Percentiles rank a stretch among this genome's conserved stretches.
These are phyloP conservation scores for Exophiala viscosa DNA, from an alignment of 2,329 filamentous ascomycete species.

Conservation along the genomic window DNA sequence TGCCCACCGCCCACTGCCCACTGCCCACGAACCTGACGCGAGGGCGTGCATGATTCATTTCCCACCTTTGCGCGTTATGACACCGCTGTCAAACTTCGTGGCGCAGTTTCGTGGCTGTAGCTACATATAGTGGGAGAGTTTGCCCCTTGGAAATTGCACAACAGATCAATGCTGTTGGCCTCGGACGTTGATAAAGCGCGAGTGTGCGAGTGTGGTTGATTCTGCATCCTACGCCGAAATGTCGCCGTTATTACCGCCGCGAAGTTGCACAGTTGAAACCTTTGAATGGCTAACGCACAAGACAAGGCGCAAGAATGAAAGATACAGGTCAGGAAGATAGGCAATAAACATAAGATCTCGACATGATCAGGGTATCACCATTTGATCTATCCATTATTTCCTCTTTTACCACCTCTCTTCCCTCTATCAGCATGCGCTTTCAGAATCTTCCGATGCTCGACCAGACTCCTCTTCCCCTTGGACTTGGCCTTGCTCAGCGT, in stretches of 20 bases:
- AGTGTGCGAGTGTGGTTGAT: no score
- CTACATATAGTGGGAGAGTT: background rate
- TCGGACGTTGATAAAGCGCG: no score
- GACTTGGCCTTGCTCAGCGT: conserved; percentile 91
- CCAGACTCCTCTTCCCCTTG: conserved; percentile 91
- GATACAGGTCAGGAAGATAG: no score
- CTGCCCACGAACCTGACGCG: conserved; percentile 20
- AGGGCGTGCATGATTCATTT: background rate
- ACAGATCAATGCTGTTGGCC: background rate
- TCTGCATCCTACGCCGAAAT: no score
- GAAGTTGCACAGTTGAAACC: no score
- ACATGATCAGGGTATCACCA: background rate
- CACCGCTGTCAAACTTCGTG: background rate
- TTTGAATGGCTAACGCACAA: no score
- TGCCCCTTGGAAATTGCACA: background rate
- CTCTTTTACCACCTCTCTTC: conserved; percentile 56
- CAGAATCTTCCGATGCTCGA: conserved; percentile 76
- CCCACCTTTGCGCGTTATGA: background rate
- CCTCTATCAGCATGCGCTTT: conserved; percentile 72
- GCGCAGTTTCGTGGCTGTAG: background rate
- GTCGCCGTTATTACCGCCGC: no score
- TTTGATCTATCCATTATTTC: conserved; percentile 5
- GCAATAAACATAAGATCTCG: background rate
- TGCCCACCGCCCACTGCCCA: no score
- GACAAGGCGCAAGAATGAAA: no score